A percentile compares a stretch with the other conserved stretches of the same genome.
phyloP scores from a whole-genome alignment of 1,284 basidiomycete species.

The Tilletia horrida region DNA sequence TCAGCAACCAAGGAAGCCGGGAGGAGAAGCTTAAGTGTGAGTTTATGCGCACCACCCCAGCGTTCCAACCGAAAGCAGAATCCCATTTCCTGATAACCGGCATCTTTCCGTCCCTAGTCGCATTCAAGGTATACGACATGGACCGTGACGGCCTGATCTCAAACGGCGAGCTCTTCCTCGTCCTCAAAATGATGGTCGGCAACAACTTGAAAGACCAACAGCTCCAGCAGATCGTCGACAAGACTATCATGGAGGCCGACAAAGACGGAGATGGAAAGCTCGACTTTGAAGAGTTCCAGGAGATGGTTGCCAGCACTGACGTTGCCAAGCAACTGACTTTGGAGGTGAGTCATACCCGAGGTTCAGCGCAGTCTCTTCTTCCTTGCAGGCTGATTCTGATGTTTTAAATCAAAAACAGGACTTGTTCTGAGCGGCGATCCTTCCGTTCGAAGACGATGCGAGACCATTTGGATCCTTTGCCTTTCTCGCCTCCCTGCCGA shows the following conservation, averaged over 20 bases:
- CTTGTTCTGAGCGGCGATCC: constrained; percentile 2
- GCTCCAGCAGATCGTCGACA: constrained; percentile 98
- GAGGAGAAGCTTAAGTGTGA: constrained; percentile 94
- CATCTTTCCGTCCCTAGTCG: constrained; percentile 62
- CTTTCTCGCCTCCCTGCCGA: neutral
- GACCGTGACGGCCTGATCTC: constrained; percentile 95
- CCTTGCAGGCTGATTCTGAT: constrained; percentile 17
- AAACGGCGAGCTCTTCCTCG: constrained; percentile 97
- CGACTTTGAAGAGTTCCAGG: constrained; percentile 91
- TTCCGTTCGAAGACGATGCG: too few species aligned
- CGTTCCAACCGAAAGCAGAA: constrained; percentile 25
- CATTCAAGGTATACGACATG: constrained; percentile 98
- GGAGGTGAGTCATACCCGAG: constrained; percentile 85
- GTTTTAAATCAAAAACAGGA: constrained; percentile 10
- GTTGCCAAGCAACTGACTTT: constrained; percentile 98
- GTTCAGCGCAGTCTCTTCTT: constrained; percentile 55
- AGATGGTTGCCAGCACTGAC: constrained; percentile 96
- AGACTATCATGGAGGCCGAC: constrained; percentile 99
- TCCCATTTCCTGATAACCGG: neutral
- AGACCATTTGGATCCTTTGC: neutral
- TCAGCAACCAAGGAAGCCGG: constrained; percentile 88
- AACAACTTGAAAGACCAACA: constrained; percentile 99
- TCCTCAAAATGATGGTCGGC: constrained; percentile 99
- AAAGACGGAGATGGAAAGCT: constrained; percentile 94
- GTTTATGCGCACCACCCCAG: constrained; percentile 57